Percentiles rank a stretch among this genome's conserved stretches.
phyloP scores from a whole-genome alignment of 2,329 filamentous ascomycete species.

The Zymoseptoria ardabiliae region DNA sequence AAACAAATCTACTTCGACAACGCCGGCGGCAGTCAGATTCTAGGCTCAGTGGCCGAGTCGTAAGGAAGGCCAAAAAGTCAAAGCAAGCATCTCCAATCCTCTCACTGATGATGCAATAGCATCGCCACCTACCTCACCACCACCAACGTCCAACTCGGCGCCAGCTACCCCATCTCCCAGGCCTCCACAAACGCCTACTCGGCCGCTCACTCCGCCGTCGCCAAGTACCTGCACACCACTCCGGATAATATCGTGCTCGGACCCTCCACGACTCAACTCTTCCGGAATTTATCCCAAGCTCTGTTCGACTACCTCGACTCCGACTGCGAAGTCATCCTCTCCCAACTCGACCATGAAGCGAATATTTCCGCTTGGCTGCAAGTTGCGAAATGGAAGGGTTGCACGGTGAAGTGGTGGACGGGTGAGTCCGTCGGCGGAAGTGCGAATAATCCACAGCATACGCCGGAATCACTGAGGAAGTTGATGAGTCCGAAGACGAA shows the following conservation, averaged over 20 bases:
- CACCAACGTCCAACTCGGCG: slow-evolving; percentile 70
- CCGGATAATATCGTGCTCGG: slow-evolving; percentile 65
- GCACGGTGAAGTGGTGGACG: slow-evolving; percentile 64
- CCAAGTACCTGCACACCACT: slow-evolving; percentile 62
- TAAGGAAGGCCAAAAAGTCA: no score
- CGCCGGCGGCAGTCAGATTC: slow-evolving; percentile 60
- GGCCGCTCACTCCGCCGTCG: slow-evolving; percentile 56
- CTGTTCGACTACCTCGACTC: slow-evolving; percentile 52
- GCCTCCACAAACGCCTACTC: slow-evolving; percentile 54
- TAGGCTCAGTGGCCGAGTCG: slow-evolving; percentile 60
- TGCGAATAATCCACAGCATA: slow-evolving; percentile 52
- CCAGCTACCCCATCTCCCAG: slow-evolving; percentile 56
- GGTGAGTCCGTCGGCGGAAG: slow-evolving; percentile 14
- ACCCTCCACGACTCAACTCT: slow-evolving; percentile 66
- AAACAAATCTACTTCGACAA: slow-evolving; percentile 71
- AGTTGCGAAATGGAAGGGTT: slow-evolving; percentile 53
- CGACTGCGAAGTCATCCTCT: slow-evolving; percentile 55
- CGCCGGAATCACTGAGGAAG: slow-evolving; percentile 47
- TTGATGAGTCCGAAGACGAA: slow-evolving; percentile 59
- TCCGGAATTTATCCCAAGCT: slow-evolving; percentile 59
- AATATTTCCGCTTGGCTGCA: slow-evolving; percentile 69
- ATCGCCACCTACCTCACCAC: slow-evolving; percentile 59
- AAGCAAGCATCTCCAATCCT: no score
- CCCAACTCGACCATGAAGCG: slow-evolving; percentile 68
- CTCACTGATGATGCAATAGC: no score